Conservation (phyloP, 805 yeast genomes). For the Saccharomycodes ludwigii region DNA sequence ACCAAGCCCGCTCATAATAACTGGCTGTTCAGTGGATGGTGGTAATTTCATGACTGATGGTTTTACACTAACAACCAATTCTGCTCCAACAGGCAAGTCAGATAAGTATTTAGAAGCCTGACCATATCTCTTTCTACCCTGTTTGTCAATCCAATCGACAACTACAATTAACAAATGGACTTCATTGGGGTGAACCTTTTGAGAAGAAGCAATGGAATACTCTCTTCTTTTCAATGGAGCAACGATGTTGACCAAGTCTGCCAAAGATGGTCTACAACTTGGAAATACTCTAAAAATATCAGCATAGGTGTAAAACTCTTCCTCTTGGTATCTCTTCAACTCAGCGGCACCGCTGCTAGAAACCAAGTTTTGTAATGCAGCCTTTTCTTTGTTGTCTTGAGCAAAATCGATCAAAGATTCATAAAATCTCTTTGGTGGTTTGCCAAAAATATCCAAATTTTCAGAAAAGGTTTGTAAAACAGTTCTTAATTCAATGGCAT, state of each 20-base stretch:
- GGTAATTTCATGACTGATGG: slow-evolving; percentile 97
- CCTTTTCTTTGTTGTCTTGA: slow-evolving; percentile 53
- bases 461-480: slow-evolving; percentile 71
- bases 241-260: slow-evolving; percentile 57
- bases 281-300: slow-evolving; percentile 72
- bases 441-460: slow-evolving; percentile 80
- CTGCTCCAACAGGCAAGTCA: slow-evolving; percentile 67
- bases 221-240: slow-evolving; percentile 93
- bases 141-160: slow-evolving; percentile 86
- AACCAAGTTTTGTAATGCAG: slow-evolving; percentile 47
- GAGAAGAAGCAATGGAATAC: slow-evolving; percentile 95
- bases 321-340: slow-evolving; percentile 76
- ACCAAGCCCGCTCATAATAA: slow-evolving; percentile 94
- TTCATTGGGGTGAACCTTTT: slow-evolving; percentile 79
- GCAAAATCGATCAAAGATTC: slow-evolving; percentile 71
- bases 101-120: slow-evolving; percentile 89
- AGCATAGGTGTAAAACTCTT: slow-evolving; percentile 65
- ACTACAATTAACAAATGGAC: slow-evolving; percentile 88
- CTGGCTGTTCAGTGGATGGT: slow-evolving; percentile 73
- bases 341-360: slow-evolving; percentile 75
- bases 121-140: slow-evolving; percentile 80
- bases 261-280: slow-evolving; percentile 67
- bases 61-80: slow-evolving; percentile 85
- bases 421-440: slow-evolving; percentile 90
- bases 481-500: slow-evolving; percentile 58